Percentiles rank a stretch among this genome's conserved stretches.
These are phyloP conservation scores for Diplodia intermedia DNA, from an alignment of 2,329 filamentous ascomycete species.

Conservation along the genomic window DNA sequence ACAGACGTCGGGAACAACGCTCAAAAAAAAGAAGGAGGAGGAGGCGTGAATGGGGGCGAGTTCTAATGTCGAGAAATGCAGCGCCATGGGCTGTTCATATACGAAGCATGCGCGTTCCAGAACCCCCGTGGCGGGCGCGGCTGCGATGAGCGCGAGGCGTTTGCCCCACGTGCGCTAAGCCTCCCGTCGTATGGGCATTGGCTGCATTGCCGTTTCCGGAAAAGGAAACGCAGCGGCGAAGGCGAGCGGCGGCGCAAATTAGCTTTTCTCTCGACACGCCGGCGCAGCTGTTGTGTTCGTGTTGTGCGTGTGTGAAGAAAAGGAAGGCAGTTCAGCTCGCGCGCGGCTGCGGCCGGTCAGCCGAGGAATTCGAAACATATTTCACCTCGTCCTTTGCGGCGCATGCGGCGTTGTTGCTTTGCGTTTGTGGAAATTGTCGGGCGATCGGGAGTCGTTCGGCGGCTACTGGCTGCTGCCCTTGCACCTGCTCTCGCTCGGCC, in stretches of 20 bases:
- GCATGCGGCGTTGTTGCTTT: not conserved
- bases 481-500: too few species aligned
- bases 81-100: not conserved
- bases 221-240: not conserved
- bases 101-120: not conserved
- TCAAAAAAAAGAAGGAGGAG: not conserved
- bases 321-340: not conserved
- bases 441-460: too few species aligned
- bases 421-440: too few species aligned
- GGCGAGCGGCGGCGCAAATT: not conserved
- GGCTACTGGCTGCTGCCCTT: too few species aligned
- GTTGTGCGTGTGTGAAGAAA: not conserved
- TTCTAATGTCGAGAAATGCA: too few species aligned
- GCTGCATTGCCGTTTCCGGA: not conserved
- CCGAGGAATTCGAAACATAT: not conserved
- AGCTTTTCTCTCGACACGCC: not conserved
- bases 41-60: not conserved
- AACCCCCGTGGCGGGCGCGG: not conserved
- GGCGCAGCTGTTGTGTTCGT: not conserved
- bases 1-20: not conserved
- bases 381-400: not conserved
- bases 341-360: not conserved
- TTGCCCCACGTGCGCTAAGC: constrained; percentile 15
- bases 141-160: not conserved
- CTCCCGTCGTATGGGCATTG: not conserved